phyloP scores from a whole-genome alignment of 768 basidiomycete species.

The Tricholoma matsutake region DNA sequence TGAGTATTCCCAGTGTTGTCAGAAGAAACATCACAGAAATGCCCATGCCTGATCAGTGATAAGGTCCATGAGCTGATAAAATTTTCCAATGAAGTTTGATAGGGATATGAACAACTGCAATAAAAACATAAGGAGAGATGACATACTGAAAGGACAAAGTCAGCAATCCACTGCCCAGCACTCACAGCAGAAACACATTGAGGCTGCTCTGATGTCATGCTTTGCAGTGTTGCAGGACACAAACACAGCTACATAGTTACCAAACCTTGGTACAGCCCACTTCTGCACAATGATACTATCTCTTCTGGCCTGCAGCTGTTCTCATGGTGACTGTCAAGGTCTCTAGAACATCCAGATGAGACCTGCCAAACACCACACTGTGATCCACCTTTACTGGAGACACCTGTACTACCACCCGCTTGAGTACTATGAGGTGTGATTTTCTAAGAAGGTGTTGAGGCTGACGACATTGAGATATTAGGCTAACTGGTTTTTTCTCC shows the following conservation, averaged over 20 bases:
- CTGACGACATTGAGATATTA: background rate
- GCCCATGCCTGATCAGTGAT: constrained; percentile 13
- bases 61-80: constrained; percentile 11
- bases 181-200: constrained; percentile 8
- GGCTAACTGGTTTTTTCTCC: background rate
- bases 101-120: no score
- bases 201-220: constrained; percentile 4
- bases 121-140: background rate
- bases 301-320: background rate
- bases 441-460: background rate
- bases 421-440: background rate
- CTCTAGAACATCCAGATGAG: background rate
- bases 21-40: constrained; percentile 11
- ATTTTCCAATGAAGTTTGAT: background rate
- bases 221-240: constrained; percentile 13
- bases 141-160: constrained; percentile 11
- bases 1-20: no score
- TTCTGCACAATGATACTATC: background rate
- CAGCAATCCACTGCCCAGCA: constrained; percentile 16
- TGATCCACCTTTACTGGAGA: background rate
- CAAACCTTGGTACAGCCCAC: background rate
- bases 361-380: background rate
- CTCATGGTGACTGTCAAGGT: background rate
- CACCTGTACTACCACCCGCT: background rate
- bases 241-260: background rate